Percentiles rank a stretch among this genome's conserved stretches.
These are phyloP conservation scores for Prunus dulcis DNA, from an alignment of 306 rosid genomes.

Conservation along the genomic window DNA sequence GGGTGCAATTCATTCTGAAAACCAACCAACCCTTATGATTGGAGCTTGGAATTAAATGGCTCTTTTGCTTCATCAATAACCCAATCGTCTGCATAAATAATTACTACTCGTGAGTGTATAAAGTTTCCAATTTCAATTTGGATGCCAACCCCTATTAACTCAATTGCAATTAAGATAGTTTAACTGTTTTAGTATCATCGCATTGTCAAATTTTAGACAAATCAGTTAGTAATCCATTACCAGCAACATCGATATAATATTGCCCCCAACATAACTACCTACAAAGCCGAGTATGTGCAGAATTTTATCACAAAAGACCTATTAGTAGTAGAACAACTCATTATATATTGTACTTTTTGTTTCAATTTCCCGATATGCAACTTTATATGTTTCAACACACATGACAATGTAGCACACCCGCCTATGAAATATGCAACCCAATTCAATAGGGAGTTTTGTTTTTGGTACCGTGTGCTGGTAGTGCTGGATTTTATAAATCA, in stretches of 20 bases:
- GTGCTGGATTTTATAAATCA: not conserved
- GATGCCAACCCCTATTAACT: not conserved
- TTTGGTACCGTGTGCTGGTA: not conserved
- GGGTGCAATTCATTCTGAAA: not conserved
- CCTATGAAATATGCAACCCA: not conserved
- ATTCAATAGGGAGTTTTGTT: not conserved
- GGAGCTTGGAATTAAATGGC: not conserved
- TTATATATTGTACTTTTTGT: too few species aligned
- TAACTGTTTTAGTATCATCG: too few species aligned
- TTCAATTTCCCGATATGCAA: rapidly evolving
- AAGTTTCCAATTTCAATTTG: not conserved
- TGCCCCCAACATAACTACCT: too few species aligned
- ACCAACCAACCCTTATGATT: not conserved
- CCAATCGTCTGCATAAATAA: not conserved
- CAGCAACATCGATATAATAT: too few species aligned
- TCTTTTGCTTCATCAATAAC: not conserved
- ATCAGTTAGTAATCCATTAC: too few species aligned
- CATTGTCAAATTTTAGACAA: too few species aligned
- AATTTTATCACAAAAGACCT: too few species aligned
- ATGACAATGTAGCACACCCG: too few species aligned
- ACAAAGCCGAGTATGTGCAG: too few species aligned
- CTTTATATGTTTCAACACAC: too few species aligned
- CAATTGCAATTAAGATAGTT: too few species aligned
- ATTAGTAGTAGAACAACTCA: too few species aligned
- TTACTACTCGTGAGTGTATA: not conserved